These are phyloP conservation scores for Komagataella pseudopastoris DNA, from an alignment of 805 yeast species.

Conservation along the genomic window DNA sequence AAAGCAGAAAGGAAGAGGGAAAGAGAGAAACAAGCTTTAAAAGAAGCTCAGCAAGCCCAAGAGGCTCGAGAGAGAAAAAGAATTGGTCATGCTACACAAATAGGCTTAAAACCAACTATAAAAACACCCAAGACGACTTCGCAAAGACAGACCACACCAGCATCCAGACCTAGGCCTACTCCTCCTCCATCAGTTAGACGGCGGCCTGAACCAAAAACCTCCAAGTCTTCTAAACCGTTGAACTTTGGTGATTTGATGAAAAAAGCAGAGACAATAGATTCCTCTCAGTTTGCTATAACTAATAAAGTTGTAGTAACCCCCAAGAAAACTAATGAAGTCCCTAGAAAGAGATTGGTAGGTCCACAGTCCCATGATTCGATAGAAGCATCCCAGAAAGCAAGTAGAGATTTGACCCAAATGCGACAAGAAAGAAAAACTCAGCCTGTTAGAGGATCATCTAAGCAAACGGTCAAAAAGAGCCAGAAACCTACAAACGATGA, in stretches of 20 bases:
- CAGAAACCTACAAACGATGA: not conserved
- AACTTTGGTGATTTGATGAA: slow-evolving; percentile 58
- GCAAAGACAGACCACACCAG: not conserved
- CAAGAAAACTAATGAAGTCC: slow-evolving; percentile 7
- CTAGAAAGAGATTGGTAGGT: not conserved
- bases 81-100: not conserved
- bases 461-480: not conserved
- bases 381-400: not conserved
- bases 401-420: not conserved
- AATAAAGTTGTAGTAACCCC: slow-evolving; percentile 18
- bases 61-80: not conserved
- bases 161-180: not conserved
- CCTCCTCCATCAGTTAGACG: not conserved
- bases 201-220: not conserved
- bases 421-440: not conserved
- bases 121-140: not conserved
- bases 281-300: slow-evolving; percentile 24
- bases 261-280: slow-evolving; percentile 49
- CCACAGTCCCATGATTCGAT: not conserved
- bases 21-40: slow-evolving; percentile 25
- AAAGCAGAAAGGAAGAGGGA: slow-evolving; percentile 56
- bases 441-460: not conserved
- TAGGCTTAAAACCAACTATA: not conserved
- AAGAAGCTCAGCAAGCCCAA: slow-evolving; percentile 10
- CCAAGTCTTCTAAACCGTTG: slow-evolving; percentile 26